Conservation (phyloP, 179 eudicot species). For the Gypsophila paniculata region DNA sequence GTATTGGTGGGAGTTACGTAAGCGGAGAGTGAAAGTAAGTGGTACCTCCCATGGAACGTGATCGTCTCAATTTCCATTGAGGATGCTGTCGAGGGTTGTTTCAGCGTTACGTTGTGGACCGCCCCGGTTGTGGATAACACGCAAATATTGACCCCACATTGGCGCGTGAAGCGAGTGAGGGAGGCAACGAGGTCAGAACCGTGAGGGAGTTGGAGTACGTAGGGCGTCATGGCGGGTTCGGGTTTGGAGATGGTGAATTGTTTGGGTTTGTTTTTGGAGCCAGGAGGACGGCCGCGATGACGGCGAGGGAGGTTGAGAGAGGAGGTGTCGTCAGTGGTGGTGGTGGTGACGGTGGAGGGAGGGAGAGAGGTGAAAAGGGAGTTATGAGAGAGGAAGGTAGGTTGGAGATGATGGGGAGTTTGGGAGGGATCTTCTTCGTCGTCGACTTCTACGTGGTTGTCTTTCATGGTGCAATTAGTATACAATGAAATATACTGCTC, state of each 20-base stretch:
- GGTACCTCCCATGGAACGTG: slow-evolving; percentile 38
- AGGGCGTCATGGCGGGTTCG: slow-evolving; percentile 28
- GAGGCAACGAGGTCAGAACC: slow-evolving; percentile 33
- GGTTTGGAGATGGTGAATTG: slow-evolving; percentile 33
- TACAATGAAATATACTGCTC: too few relatives aligned
- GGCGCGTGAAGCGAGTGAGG: slow-evolving; percentile 42
- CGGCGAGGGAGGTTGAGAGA: slow-evolving; percentile 26
- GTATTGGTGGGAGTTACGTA: slow-evolving; percentile 11
- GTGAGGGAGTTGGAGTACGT: slow-evolving; percentile 34
- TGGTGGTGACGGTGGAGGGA: not conserved
- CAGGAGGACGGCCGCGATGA: slow-evolving; percentile 46
- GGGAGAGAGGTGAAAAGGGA: too few relatives aligned
- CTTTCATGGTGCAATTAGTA: not conserved
- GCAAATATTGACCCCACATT: slow-evolving; percentile 31
- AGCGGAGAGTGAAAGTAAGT: slow-evolving; percentile 34
- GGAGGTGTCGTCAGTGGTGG: slow-evolving; percentile 23
- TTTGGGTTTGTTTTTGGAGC: slow-evolving; percentile 40
- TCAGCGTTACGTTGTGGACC: slow-evolving; percentile 28
- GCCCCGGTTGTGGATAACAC: slow-evolving; percentile 35
- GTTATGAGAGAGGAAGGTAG: slow-evolving; percentile 16
- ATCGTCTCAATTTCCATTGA: slow-evolving; percentile 24
- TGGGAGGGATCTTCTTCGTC: not conserved
- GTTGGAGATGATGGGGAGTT: not conserved
- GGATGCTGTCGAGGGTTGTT: slow-evolving; percentile 20
- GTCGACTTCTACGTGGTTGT: not conserved